phyloP scores from a whole-genome alignment of 179 eudicot species.

The Monotropa hypopitys region DNA sequence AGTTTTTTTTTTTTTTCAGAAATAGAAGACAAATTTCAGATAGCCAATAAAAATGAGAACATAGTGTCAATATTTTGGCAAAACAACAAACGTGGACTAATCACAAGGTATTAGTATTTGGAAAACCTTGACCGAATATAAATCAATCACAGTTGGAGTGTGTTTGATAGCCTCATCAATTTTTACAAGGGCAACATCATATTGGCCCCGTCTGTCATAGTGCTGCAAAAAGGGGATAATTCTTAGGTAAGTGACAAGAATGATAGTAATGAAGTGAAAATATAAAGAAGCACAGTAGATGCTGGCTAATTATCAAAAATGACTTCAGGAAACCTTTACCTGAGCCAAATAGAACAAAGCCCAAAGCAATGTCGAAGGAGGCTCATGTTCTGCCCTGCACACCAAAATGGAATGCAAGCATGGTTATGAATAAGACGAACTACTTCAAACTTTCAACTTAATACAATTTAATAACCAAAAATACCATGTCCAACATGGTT shows the following conservation, averaged over 20 bases:
- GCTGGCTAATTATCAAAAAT: not conserved
- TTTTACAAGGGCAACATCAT: constrained; percentile 64
- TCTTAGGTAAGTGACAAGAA: not conserved
- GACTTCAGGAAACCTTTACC: constrained; percentile 38
- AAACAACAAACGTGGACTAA: not conserved
- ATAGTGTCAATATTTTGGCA: not conserved
- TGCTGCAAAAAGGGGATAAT: constrained; percentile 44
- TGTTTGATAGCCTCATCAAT: constrained; percentile 88
- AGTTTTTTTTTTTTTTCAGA: not conserved
- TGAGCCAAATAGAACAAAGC: constrained; percentile 74
- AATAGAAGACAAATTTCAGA: not conserved
- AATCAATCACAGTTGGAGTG: constrained; percentile 93
- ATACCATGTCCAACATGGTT: constrained; percentile 1
- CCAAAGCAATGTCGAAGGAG: constrained; percentile 94
- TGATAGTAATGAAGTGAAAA: not conserved
- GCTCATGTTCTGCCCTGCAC: constrained; percentile 68
- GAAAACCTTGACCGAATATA: constrained; percentile 89
- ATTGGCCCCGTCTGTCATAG: constrained; percentile 78
- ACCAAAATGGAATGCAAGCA: constrained; percentile 5
- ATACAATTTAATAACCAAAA: not conserved
- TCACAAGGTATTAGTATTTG: not conserved
- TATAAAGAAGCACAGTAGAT: not conserved
- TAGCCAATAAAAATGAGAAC: not conserved
- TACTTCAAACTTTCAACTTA: not conserved
- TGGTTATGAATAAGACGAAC: not conserved